Conservation (phyloP, 176 grass and related monocot genomes). For the Oryza officinalis region DNA sequence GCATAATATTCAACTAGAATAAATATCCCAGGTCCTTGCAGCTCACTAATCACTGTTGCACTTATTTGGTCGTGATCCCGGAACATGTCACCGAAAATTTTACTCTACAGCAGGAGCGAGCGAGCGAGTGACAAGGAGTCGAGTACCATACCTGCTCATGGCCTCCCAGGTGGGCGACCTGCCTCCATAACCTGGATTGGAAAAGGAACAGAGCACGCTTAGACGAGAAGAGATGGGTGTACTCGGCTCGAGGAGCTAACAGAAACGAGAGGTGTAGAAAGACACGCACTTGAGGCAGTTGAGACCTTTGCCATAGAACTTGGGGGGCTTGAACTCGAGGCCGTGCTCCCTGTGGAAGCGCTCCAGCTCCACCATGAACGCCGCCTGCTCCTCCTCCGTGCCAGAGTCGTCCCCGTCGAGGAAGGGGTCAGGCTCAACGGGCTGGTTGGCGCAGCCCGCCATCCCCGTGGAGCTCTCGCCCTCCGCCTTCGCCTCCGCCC, state of each 20-base stretch:
- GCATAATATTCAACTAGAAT: conserved; percentile 1
- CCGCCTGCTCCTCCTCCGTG: conserved; percentile 84
- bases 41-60: conserved; percentile 13
- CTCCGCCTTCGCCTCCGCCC: conserved; percentile 45
- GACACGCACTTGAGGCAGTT: conserved; percentile 94
- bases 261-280: not conserved
- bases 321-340: conserved; percentile 96
- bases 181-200: conserved; percentile 94
- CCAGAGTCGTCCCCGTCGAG: conserved; percentile 91
- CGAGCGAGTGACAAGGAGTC: conserved; percentile 15
- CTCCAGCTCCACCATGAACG: conserved; percentile 93
- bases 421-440: conserved; percentile 53
- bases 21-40: not conserved
- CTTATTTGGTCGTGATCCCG: conserved; percentile 8
- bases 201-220: conserved; percentile 14
- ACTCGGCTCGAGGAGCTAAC: not conserved
- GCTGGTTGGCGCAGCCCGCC: conserved; percentile 40
- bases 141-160: conserved; percentile 70
- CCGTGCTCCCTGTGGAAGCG: conserved; percentile 75
- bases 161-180: conserved; percentile 91
- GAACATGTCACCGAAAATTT: not conserved
- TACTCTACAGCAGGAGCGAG: not conserved
- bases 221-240: conserved; percentile 9
- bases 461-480: conserved; percentile 41
- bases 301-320: conserved; percentile 95